Base-by-base conservation (phyloP, 1,284 basidiomycete genomes). In the Boletus semigastroideus region DNA sequence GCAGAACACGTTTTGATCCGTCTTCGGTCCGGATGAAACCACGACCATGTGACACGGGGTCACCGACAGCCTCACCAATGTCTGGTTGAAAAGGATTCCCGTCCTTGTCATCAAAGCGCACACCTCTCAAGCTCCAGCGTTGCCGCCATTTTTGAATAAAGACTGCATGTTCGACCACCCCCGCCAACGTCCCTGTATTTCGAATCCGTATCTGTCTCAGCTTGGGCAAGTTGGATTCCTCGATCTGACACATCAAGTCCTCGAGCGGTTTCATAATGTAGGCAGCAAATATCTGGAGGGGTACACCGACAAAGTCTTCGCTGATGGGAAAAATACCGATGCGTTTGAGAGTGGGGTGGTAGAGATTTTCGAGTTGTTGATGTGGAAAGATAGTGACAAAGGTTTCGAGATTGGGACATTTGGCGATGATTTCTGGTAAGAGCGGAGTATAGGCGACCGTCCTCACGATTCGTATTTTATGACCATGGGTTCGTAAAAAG, bases 261-360 rank as follows among this genome's bases (percentile, higher is more conserved):
- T 75, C 72, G 16, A 78, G 62, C 8, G 75, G 76, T 19, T 69
- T 69, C 66, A 67, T 54, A 56, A 71, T 65, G 43, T 68, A 68
- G 9, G 66, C 65, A 3, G 56, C 51, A 25, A 66, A 71, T 54
- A 68, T 68, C 38, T 53, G 63, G 1, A 43, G 30, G 4, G 69
- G 66, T 2, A 70, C 65, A 5, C 53, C 61, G 19, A 70, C 61
- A 8, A 57, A 31, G 30, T 68, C 54, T 34, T 70, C 66, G 33
- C 59, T 63, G 40, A 70, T 59, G 36, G 69, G 66, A 20, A 71
- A 71, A 22, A 68, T 66, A 17, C 66, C 68, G n/a, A 68, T 69
- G 28, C 68, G 68, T 42, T 54, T 49, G 11, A 68, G 51, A 1
- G 67, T 51, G 11, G 69, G 55, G 36, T 68, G 66, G 16, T 55